Evolutionary conservation across 1,284 basidiomycete species (phyloP), one percentile per base, ranked within the genome.

Genomic region (Apiotrichum mycotoxinovorans): DNA sequence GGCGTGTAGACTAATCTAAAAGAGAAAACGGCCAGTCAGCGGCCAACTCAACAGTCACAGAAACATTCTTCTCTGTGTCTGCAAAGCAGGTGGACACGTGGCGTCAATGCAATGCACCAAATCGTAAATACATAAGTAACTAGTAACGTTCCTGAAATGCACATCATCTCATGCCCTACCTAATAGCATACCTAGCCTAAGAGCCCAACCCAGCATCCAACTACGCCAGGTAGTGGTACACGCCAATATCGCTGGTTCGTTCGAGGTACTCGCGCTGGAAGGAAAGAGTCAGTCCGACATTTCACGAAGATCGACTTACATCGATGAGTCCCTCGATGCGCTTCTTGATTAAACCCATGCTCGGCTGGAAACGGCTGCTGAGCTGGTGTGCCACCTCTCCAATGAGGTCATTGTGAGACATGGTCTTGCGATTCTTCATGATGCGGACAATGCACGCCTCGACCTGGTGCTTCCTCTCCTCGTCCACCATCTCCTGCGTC

Each of bases 401-500:
- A 55, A 98, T 83, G 18, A 99, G 82, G 58, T 95, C 92, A 61
- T 87, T 91, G 72, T 98, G 93, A 8, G 81, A 78, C 84, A 98
- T 86, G 55, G 84, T 83, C 75, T 98, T 98, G 60, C 94, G 81
- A 71, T 92, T 87, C 79, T 99, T 98, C 96, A 99, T 98, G 38
- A 98, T 87, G 40, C 96, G 86, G 25, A 98, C 96, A 60, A 98
- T 89, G 70, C 91, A 97, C 2, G 94, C 94, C 91, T 98, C 95
- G 43, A 87, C 90, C 72, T 95, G 88, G 72, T 91, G 87, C 66
- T 83, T 86, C 44, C 96, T 80, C 76, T 97, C 94, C 74, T 98
- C 95, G 48, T 96, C 94, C 23, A 99, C 86, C 61, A 89, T 86
- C 66, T 87, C 88, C 61, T 85, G 84, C 15, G 96, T 99, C 74